phyloP scores from a whole-genome alignment of 345 rosid species.

The Microthlaspi erraticum region DNA sequence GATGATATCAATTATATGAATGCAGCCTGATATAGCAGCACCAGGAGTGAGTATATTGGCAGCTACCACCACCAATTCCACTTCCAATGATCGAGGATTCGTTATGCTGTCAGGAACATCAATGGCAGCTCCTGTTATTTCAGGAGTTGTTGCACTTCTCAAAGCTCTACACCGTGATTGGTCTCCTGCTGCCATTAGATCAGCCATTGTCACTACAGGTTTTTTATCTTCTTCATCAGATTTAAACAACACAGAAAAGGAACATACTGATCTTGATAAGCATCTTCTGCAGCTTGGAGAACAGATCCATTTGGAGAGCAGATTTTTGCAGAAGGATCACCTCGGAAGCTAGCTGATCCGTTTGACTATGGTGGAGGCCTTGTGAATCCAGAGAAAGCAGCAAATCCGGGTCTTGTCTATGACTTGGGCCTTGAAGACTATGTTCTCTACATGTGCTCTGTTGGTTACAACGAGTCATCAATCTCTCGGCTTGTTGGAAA shows the following conservation, averaged over 20 bases:
- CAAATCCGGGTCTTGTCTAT: constrained; percentile 63
- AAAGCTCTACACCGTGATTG: constrained; percentile 45
- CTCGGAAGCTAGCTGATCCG: constrained; percentile 48
- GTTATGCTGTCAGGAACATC: constrained; percentile 49
- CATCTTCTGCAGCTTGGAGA: constrained; percentile 39
- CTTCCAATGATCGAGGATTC: constrained; percentile 33
- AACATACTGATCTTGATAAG: neutral
- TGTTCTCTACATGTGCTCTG: constrained; percentile 52
- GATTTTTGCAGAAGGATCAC: constrained; percentile 51
- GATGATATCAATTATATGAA: neutral
- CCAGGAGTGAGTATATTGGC: constrained; percentile 51
- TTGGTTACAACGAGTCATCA: constrained; percentile 51
- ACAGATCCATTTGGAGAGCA: constrained; percentile 46
- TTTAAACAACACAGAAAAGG: too few relatives aligned
- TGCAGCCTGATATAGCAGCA: constrained; percentile 54
- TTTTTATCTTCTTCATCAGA: constrained; percentile 27
- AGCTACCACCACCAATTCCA: constrained; percentile 37
- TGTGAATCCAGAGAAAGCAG: constrained; percentile 58
- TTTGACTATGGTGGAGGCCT: constrained; percentile 70
- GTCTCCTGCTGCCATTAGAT: constrained; percentile 54
- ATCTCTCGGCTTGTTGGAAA: constrained; percentile 52
- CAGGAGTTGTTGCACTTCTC: constrained; percentile 48
- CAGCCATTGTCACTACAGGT: constrained; percentile 58
- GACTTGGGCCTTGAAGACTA: constrained; percentile 57
- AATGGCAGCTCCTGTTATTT: constrained; percentile 47